Evolutionary conservation across 306 rosid genomes (phyloP).

Genomic region (Prunus armeniaca): DNA sequence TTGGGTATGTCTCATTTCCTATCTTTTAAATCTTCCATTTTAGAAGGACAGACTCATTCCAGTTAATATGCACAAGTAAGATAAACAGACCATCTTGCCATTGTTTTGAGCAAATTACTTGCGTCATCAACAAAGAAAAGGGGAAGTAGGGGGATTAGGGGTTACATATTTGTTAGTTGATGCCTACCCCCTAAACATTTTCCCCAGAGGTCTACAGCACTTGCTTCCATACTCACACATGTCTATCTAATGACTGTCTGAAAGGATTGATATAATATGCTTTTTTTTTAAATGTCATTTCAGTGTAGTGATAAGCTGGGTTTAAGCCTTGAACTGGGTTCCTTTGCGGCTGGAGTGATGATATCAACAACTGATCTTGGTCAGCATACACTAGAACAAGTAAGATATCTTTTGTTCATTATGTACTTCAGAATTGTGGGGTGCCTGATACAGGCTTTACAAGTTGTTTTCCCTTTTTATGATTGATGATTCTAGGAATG

Average conservation of each 20-base stretch:
- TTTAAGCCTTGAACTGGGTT: constrained; percentile 92
- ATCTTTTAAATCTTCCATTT: constrained; percentile 23
- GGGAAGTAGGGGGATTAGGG: not conserved
- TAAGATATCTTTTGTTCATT: constrained; percentile 26
- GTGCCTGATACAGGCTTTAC: constrained; percentile 18
- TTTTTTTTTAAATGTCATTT: constrained; percentile 26
- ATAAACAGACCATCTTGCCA: not conserved
- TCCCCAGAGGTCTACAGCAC: not conserved
- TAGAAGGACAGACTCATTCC: constrained; percentile 10
- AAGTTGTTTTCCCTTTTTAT: not conserved
- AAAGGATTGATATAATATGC: constrained; percentile 21
- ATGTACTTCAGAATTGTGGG: constrained; percentile 19
- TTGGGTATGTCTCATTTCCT: constrained; percentile 65
- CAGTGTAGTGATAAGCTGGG: constrained; percentile 99
- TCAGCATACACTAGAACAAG: constrained; percentile 96
- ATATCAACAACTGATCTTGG: constrained; percentile 98
- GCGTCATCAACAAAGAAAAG: not conserved
- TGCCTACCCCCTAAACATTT: not conserved
- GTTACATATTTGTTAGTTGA: not conserved
- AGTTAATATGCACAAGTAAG: constrained; percentile 3
- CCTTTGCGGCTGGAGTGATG: constrained; percentile 99
- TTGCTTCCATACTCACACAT: constrained; percentile 1
- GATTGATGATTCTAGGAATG: not conserved
- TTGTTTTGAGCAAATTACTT: not conserved
- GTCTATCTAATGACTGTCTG: constrained; percentile 12